Evolutionary conservation across 768 basidiomycete species (phyloP), one percentile per base, ranked within the genome.

Genomic region (Lactifluus rugatus): DNA sequence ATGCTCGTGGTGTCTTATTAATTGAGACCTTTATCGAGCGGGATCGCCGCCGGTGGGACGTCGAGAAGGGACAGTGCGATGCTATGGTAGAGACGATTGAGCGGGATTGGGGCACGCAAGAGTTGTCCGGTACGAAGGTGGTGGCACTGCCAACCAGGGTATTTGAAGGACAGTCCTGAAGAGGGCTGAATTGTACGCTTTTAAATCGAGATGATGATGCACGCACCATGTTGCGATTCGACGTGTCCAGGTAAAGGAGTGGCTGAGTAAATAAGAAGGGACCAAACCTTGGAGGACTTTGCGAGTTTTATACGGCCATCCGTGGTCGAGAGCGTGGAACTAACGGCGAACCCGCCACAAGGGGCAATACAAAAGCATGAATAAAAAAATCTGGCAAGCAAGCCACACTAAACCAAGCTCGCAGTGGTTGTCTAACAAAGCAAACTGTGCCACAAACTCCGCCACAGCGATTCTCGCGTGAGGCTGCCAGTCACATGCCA

Each of bases 141-240:
- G 39, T 46, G 58, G 58, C 48, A 3, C 54, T 41, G 54, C 58
- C 54, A 45, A 42, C n/a, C 47, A 23, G 46, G 39, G 53, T 14
- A 17, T 45, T 49, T 50, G 28, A 14, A 31, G 19, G 44, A 60
- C 28, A 16, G 53, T 45, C 26, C 58, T 59, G 21, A 4, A 46
- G 31, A 25, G 16, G 3, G 16, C 8, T 58, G 32, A 26, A 34
- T 36, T 26, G 48, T 37, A 17, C 1, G 34, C 36, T 26, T n/a
- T 25, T 16, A 17, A 2, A 46, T 4, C 2, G 23, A 8, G 26
- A 26, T 6, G 26, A 21, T 8, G 21, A 45, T 51, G 26, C 14
- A 55, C 48, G 48, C 44, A 60, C 58, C 19, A 34, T 50, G 25
- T 51, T 41, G 26, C 48, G 2, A 53, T 26, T 55, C 44, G 54